Conservation (phyloP, 2,329 filamentous ascomycete genomes). For the Samsoniella hepiali region DNA sequence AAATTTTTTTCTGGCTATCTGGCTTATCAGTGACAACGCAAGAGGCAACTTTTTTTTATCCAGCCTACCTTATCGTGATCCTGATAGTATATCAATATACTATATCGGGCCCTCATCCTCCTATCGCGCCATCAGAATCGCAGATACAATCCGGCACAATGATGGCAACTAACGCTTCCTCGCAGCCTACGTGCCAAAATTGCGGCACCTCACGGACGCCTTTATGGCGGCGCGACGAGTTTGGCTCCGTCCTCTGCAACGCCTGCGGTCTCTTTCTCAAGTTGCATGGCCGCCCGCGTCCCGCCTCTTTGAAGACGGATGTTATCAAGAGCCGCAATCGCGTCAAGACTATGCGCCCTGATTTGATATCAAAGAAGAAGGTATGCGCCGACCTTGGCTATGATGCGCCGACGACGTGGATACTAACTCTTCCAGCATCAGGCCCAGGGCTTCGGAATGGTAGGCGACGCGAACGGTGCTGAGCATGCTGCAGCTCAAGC, state of each 20-base stretch:
- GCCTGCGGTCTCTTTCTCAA: conserved; percentile 97
- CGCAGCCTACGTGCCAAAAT: conserved; percentile 95
- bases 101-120: conserved; percentile 31
- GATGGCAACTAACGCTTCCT: conserved; percentile 58
- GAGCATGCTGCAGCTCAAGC: conserved; percentile 55
- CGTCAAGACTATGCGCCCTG: conserved; percentile 81
- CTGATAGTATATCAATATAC: conserved; percentile 30
- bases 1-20: conserved; percentile 24
- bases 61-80: conserved; percentile 38
- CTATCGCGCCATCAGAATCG: conserved; percentile 19
- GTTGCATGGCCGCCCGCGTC: conserved; percentile 86
- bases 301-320: conserved; percentile 96
- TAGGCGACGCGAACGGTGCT: conserved; percentile 56
- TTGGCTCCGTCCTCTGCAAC: conserved; percentile 94
- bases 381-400: conserved; percentile 42
- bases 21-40: conserved; percentile 36
- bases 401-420: neutral
- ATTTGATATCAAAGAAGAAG: conserved; percentile 80
- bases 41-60: conserved; percentile 33
- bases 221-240: conserved; percentile 95
- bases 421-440: conserved; percentile 28
- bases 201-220: conserved; percentile 94
- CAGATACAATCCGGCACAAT: conserved; percentile 39
- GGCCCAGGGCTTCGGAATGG: conserved; percentile 37
- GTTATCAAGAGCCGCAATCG: conserved; percentile 99